A percentile compares a stretch with the other conserved stretches of the same genome.
phyloP scores from a whole-genome alignment of 2,329 filamentous ascomycete species.

The Paraphoma sp. region DNA sequence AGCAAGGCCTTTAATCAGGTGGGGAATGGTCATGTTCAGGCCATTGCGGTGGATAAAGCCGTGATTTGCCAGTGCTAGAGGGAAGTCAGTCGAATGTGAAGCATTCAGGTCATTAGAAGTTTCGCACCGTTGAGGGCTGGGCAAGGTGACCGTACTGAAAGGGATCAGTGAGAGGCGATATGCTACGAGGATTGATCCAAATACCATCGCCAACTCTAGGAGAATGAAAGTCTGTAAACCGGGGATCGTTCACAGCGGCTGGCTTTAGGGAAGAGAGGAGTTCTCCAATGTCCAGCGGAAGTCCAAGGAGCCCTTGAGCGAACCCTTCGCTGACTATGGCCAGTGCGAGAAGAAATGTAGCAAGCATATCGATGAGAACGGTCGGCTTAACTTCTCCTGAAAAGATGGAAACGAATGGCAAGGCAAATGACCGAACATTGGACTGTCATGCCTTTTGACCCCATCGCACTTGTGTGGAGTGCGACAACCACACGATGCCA shows the following conservation, averaged over 20 bases:
- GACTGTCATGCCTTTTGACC: background rate
- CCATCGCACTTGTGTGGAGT: background rate
- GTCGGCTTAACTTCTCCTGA: background rate
- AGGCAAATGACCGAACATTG: background rate
- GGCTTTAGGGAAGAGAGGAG: conserved; percentile 16
- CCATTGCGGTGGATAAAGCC: conserved; percentile 22
- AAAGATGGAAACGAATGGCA: background rate
- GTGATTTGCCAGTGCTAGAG: conserved; percentile 22
- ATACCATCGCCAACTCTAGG: conserved; percentile 18
- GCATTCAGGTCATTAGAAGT: background rate
- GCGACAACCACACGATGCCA: background rate
- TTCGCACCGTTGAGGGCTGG: conserved; percentile 17
- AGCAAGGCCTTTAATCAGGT: conserved; percentile 22
- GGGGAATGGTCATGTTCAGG: conserved; percentile 19
- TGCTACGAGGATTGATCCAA: background rate
- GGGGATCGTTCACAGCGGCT: conserved; percentile 14
- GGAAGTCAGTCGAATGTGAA: background rate
- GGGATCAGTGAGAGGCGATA: background rate
- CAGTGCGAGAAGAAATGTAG: background rate
- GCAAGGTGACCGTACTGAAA: conserved; percentile 21
- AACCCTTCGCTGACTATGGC: background rate
- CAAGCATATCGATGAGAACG: background rate
- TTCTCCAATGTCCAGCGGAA: conserved; percentile 11
- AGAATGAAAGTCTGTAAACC: conserved; percentile 17
- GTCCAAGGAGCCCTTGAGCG: conserved; percentile 7